Base-by-base conservation (phyloP, 2,329 filamentous ascomycete genomes). In the Sarocladiaceae sp. region DNA sequence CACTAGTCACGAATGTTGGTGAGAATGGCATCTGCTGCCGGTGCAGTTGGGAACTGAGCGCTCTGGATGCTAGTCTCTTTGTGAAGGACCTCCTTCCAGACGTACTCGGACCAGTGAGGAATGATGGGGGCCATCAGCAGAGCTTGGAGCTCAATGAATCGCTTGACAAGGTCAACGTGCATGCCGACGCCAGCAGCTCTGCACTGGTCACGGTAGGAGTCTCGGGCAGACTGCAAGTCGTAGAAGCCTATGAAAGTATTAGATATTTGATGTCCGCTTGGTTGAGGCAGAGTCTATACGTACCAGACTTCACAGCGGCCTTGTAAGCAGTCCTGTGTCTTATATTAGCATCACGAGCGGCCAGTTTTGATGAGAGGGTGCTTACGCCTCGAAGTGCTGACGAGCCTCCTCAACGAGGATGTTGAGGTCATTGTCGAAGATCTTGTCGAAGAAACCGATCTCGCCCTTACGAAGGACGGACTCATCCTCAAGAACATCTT, bases 371-470 rank as follows among this genome's bases (percentile, higher is more conserved):
- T 8, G 12, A 25, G 29, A 23, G 26, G 11, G 25, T 23, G 18
- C 51, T 37, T 52, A 29, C 47, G 82, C 78, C 57, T 84, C 77
- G 73, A 96, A 97, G 66, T 94, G 84, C 62, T 85, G 77, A 62
- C 81, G 82, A 13, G 91, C 83, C 70, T 96, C 88, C 47, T 80
- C 78, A n/a, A 92, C 87, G 10, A 96, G 75, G 4, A 79, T 76
- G 66, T 96, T 94, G 75, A 99, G 81, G 71, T 99, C 93, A 66
- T 99, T 97, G 64, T 90, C 82, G 66, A 99, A 97, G 44, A 97
- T 77, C 53, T 84, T 81, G 66, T 99, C 94, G 70, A 90, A 90
- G 74, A 96, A 90, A 52, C 81, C 85, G 56, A 84, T 81, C 60
- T 84, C 77, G 48, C 89, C 90, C n/a, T 83, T 83, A 49, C 93